A percentile compares a stretch with the other conserved stretches of the same genome.
These are phyloP conservation scores for Capsella rubella DNA, from an alignment of 441 rosid species.

Conservation along the genomic window DNA sequence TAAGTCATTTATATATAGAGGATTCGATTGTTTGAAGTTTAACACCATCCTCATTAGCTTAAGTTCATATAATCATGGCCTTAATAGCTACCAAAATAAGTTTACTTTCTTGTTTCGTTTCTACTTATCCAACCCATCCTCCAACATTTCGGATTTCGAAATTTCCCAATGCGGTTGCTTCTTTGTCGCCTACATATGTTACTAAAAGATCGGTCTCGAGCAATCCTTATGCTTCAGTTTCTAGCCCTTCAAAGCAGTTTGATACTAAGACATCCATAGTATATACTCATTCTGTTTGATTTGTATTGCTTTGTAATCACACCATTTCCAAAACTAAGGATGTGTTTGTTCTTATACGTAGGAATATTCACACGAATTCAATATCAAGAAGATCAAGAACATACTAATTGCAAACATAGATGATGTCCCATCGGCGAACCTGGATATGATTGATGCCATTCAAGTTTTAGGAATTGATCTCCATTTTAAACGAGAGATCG, in stretches of 20 bases:
- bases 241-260: constrained; percentile 6
- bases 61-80: too few relatives aligned
- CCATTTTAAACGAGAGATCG: constrained; percentile 53
- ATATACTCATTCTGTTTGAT: background rate
- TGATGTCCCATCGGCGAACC: constrained; percentile 32
- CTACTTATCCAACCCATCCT: constrained; percentile 1
- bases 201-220: background rate
- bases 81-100: too few relatives aligned
- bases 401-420: constrained; percentile 22
- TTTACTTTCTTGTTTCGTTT: background rate
- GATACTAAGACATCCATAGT: constrained; percentile 21
- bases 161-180: background rate
- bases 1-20: too few relatives aligned
- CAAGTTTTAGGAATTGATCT: constrained; percentile 55
- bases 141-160: constrained; percentile 1
- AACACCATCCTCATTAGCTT: too few relatives aligned
- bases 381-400: constrained; percentile 35
- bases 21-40: too few relatives aligned
- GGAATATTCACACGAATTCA: constrained; percentile 5
- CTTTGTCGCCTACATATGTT: background rate
- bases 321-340: background rate
- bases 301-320: background rate
- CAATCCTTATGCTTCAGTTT: background rate
- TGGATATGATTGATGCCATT: constrained; percentile 54
- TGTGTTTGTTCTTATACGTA: background rate